Base-by-base conservation (phyloP, 768 basidiomycete genomes). In the Lactarius sanguifluus region DNA sequence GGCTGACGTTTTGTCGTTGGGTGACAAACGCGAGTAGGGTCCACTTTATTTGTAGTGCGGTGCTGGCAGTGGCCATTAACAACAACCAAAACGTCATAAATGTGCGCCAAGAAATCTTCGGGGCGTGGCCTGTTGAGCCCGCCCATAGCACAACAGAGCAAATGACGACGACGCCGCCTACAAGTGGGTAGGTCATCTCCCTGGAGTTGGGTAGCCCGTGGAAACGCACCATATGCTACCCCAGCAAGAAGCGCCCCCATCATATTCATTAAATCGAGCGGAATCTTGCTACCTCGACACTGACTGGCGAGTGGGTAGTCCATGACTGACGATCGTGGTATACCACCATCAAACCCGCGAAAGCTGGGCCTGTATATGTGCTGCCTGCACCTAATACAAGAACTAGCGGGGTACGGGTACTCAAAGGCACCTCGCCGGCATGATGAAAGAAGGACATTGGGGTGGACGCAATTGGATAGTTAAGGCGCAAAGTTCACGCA, bases 191-290 rank as follows among this genome's bases (percentile, higher is more conserved):
- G 15, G 34, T 38, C 16, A 28, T 4, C 38, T 13, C 3, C 58
- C 3, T 15, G 28, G 30, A 23, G 34, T 38, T 25, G 15, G 38
- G 12, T 23, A 25, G 12, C 15, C 9, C 5, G 25, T 25, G 41
- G 43, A 18, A 20, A 64, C 74, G 62, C 25, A 75, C 75, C 75
- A 47, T 73, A 75, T 12, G 71, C 68, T 28, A 74, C 47, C 8
- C 66, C 71, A 8, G 74, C 71, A 23, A 75, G 55, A 20, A 73
- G 50, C 1, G 71, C 69, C 8, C 75, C 75, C 56, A 72, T 66
- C 66, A 75, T 65, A 10, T 57, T 58, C 45, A 54, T 64, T 1
- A 57, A 54, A 60, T 61, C 66, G 28, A 67, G 67, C 10, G 64
- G 25, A 15, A 61, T 40, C 23, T 47, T 57, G n/a, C 36, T 52